Evolutionary conservation across 2,329 filamentous ascomycete genomes (phyloP), one percentile per base, ranked within the genome.

Genomic region (Nothophaeocryptopus gaeumannii): DNA sequence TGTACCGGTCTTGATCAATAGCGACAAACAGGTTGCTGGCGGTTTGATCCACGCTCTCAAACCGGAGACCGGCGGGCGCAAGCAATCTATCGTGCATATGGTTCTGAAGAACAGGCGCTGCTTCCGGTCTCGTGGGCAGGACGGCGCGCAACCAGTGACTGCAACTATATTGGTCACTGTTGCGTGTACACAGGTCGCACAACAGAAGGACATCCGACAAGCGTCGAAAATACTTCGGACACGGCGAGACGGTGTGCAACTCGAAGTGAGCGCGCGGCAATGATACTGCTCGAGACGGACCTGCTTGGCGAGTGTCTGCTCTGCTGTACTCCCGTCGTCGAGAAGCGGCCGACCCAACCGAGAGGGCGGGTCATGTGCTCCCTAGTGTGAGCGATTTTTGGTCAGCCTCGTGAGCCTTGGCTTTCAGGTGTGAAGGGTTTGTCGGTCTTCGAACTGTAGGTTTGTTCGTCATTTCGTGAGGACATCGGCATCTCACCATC

Each of bases 91-190:
- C 35, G 36, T 53, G 47, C 41, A 50, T 39, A 39, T 39, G 45
- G 37, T 20, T 4, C 34, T 35, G 38, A 33, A 13, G 39, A 13
- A 15, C 38, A 34, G 41, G 32, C 42, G 53, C 45, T 44, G 49
- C 42, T 15, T 42, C 46, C 40, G 40, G 54, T 56, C 54, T 53
- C 50, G 51, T 54, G 54, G 48, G 50, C 50, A 53, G 48, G 15
- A 41, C 36, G 43, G 33, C 16, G 45, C 47, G 36, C 39, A 16
- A 50, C 31, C 47, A 42, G 35, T 38, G 30, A 32, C 31, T 35
- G 44, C 39, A 29, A 26, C 30, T 30, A 20, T 40, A 20, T 34
- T 35, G 20, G 16, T 14, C 46, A 31, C 31, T 26, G 38, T 34
- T 48, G 36, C 41, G 12, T 26, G 20, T 15, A 32, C 15, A 50